phyloP scores from a whole-genome alignment of 306 rosid genomes.

The Ormosia semicastrata region DNA sequence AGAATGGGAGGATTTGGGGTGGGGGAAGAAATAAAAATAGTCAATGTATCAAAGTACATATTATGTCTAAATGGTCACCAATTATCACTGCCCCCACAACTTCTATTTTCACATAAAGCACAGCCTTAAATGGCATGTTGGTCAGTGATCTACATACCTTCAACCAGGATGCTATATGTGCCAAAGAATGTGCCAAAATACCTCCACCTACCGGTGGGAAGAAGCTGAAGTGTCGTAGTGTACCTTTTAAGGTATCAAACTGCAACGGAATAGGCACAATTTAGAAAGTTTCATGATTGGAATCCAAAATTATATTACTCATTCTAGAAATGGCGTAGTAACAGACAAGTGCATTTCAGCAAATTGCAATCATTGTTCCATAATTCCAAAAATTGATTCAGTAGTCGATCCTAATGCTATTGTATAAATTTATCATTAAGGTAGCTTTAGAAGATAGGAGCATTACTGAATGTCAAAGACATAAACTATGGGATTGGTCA shows the following conservation, averaged over 20 bases:
- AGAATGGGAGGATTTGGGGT: constrained; percentile 1
- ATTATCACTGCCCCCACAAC: constrained; percentile 5
- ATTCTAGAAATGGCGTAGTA: neutral
- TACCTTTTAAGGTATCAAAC: constrained; percentile 80
- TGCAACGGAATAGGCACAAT: constrained; percentile 41
- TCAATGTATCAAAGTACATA: neutral
- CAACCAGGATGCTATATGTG: constrained; percentile 76
- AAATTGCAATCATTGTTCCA: neutral
- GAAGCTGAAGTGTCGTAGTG: constrained; percentile 67
- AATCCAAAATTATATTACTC: constrained; percentile 5
- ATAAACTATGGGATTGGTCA: neutral
- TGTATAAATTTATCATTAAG: neutral
- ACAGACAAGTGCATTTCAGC: constrained; percentile 18
- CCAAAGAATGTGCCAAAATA: constrained; percentile 76
- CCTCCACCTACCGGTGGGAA: constrained; percentile 90
- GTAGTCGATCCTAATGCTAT: neutral
- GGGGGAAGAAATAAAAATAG: constrained; percentile 4
- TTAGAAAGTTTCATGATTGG: constrained; percentile 27
- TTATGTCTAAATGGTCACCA: neutral
- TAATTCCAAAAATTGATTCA: constrained; percentile 12
- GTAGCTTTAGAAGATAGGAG: constrained; percentile 18
- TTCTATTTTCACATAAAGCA: constrained; percentile 20
- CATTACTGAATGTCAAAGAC: neutral
- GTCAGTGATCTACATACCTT: constrained; percentile 56
- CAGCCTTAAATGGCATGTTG: constrained; percentile 6